Conservation (phyloP, 805 yeast species). For the Ogataea saltuana region DNA sequence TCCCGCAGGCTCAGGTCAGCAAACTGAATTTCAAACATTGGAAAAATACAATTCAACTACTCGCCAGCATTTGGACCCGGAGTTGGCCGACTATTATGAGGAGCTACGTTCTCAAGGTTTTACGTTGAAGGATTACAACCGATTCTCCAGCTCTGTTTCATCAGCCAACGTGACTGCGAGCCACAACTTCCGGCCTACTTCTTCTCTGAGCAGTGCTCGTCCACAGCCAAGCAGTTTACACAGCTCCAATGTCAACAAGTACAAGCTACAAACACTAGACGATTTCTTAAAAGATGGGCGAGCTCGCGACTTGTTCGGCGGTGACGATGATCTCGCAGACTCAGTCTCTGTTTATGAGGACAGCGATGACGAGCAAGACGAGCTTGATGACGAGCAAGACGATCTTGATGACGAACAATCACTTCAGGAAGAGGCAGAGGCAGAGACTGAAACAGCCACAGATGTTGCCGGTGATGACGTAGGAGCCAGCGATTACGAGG, state of each 20-base stretch:
- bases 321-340: slow-evolving; percentile 22
- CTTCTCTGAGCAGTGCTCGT: background rate
- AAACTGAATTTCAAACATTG: slow-evolving; percentile 1
- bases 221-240: background rate
- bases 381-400: slow-evolving; percentile 32
- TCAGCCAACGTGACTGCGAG: slow-evolving; percentile 10
- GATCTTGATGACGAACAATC: slow-evolving; percentile 28
- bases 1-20: background rate
- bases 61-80: slow-evolving; percentile 20
- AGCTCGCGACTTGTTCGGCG: slow-evolving; percentile 45
- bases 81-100: slow-evolving; percentile 29
- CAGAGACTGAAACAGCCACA: slow-evolving; percentile 9
- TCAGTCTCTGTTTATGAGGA: slow-evolving; percentile 18
- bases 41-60: slow-evolving; percentile 20
- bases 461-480: slow-evolving; percentile 14
- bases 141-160: slow-evolving; percentile 29
- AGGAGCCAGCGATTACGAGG: slow-evolving; percentile 31
- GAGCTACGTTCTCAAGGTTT: slow-evolving; percentile 35
- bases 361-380: slow-evolving; percentile 32
- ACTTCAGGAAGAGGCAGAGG: slow-evolving; percentile 14
- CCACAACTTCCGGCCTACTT: too few relatives aligned
- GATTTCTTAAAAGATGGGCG: slow-evolving; percentile 58
- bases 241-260: slow-evolving; percentile 36
- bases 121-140: slow-evolving; percentile 42
- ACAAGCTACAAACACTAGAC: slow-evolving; percentile 75